Evolutionary conservation across 192 early-diverging fungal species (phyloP), one percentile per base, ranked within the genome.

Genomic region (Phlyctochytrium planicorne): DNA sequence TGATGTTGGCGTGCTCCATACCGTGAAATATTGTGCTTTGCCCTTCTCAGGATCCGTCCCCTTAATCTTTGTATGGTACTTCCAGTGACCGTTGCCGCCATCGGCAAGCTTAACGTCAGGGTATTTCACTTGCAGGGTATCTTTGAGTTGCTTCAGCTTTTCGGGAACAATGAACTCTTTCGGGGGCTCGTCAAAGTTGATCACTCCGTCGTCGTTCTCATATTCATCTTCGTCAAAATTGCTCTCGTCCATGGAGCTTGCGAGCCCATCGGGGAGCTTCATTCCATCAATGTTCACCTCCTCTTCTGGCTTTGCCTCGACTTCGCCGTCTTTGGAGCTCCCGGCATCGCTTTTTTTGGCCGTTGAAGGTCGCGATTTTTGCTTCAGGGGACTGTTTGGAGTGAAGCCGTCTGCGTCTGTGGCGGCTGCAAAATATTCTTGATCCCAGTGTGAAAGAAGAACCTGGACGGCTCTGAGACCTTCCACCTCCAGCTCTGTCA

Each of bases 1-100:
- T 37, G 32, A 23, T 2, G 69, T 68, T 27, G 77, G 77, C 29
- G 66, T 65, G 66, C 68, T 72, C 77, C 77, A 78, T 2, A 66
- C 35, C 1, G 77, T 75, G 34, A 72, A 33, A 37, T 68, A 78
- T 57, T 75, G 72, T 12, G 67, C 72, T 10, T 47, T 24, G 1
- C 65, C 35, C 29, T 40, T 63, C 12, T 25, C 30, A 4, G 17
- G 4, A 23, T 67, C 62, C 2, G 59, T 61, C 3, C 65, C 71
- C 23, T 68, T 24, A 3, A 25, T 53, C 29, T 34, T 27, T 30
- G 69, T 71, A 3, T 40, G n/a, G 32, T 71, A 71, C 33, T 71
- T 71, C 69, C 69, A 71, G 52, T 29, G 33, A 33, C 62, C 67
- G 37, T 32, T 57, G 24, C 72, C 72, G 2, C 65, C 71, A 16